Evolutionary conservation across 2,329 filamentous ascomycete genomes (phyloP), one percentile per base, ranked within the genome.

Genomic region (Paecilomyces variotii): DNA sequence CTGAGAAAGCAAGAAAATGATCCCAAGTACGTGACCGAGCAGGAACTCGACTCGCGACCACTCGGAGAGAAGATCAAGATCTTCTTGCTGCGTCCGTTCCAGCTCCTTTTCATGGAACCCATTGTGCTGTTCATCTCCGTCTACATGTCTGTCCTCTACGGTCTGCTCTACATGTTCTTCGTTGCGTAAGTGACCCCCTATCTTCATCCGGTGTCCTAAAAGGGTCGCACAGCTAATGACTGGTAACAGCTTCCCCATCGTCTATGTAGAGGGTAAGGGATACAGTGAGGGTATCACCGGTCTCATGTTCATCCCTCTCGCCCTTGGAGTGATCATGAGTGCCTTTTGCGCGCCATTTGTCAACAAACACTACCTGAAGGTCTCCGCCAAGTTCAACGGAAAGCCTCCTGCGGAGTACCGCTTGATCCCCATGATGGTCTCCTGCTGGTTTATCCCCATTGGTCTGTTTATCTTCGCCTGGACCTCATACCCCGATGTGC

Each of bases 281-380:
- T 96, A 87, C 74, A 84, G 81, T 2, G 82, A 89, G 28, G 83
- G 88, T 35, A 86, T 79, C 28, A 91, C 90, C 0, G 91, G 90
- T 53, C 80, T 95, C 7, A 93, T 94, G 87, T 95, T 95, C 73
- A 91, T 94, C 62, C 90, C 90, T 1, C 72, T 94, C 53, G 89
- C 90, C 6, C 76, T 94, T 19, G 90, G 90, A 55, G 89, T 94
- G 14, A 19, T 93, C 1, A 60, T 76, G 50, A 88, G 87, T 0
- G 88, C 90, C 14, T 67, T 75, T 11, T 89, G 84, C 72, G 79
- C 89, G 0, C 88, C 91, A 0, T 64, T 87, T 0, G 85, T 96
- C 68, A 95, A 96, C 81, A 87, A 83, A 61, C 87, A 95, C 76
- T 96, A 96, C 76, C 74, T 93, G 59, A 82, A 73, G 39, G 72